phyloP scores from a whole-genome alignment of 2,329 filamentous ascomycete species.

The Clonostachys sp. region DNA sequence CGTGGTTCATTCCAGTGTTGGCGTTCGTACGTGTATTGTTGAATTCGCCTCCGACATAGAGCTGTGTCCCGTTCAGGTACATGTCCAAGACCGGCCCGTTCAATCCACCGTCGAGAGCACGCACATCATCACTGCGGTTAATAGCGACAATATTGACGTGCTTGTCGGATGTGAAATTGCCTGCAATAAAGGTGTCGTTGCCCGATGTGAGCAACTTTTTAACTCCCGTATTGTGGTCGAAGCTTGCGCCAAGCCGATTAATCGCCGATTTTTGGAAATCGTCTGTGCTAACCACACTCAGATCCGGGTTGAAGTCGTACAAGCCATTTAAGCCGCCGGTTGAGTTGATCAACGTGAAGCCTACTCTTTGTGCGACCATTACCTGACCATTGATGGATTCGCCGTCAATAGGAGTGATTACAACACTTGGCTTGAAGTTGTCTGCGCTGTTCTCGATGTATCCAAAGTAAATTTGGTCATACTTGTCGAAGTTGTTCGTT shows the following conservation, averaged over 20 bases:
- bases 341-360: constrained; percentile 69
- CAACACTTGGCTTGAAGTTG: constrained; percentile 77
- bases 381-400: constrained; percentile 61
- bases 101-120: constrained; percentile 66
- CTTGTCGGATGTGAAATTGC: constrained; percentile 70
- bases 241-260: constrained; percentile 68
- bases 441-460: constrained; percentile 70
- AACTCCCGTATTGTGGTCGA: constrained; percentile 64
- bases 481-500: constrained; percentile 95
- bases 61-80: constrained; percentile 56
- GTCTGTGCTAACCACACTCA: constrained; percentile 45
- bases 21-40: constrained; percentile 63
- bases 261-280: constrained; percentile 70
- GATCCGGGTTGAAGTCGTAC: constrained; percentile 75
- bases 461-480: constrained; percentile 86
- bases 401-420: constrained; percentile 63
- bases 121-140: constrained; percentile 54
- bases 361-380: constrained; percentile 84
- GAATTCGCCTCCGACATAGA: constrained; percentile 86
- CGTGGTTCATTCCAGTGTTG: constrained; percentile 62
- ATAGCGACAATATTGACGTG: constrained; percentile 77
- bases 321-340: constrained; percentile 83
- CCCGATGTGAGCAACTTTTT: constrained; percentile 61
- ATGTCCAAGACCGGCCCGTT: constrained; percentile 75
- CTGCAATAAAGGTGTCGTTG: constrained; percentile 69